Evolutionary conservation across 2,329 filamentous ascomycete species (phyloP), one percentile per base, ranked within the genome.

Genomic region (Exophiala lecanii-corni): DNA sequence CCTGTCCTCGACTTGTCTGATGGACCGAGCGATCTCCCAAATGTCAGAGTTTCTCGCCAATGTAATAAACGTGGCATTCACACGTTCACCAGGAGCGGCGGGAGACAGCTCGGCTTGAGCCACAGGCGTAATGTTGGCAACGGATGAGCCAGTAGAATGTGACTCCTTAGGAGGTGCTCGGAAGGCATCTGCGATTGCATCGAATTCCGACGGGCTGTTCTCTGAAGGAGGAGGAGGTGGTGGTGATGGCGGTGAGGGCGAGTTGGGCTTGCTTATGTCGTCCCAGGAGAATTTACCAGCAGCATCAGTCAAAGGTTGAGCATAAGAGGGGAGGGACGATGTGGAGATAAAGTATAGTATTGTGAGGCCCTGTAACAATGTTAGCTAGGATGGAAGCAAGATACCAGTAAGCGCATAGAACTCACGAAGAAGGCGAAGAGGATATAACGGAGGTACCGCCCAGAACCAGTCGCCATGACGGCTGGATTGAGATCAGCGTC

Each of bases 41-140:
- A 97, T 72, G 62, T 98, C 92, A 43, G 73, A 76, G 70, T 98
- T 98, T 59, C 92, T 84, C 41, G 92, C 92, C 49, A 98, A 78
- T 16, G 89, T 95, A 40, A 98, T 89, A 61, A 98, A 98, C 9
- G 92, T 98, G 38, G 94, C 92, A 67, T 98, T 98, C 76, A 94
- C 87, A 59, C 87, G 85, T 48, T 81, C 79, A 39, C 84, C 84
- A 9, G 78, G 71, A 10, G 77, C 76, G 21, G 74, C 74, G 13
- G 66, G 61, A 15, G 64, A 57, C 15, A 56, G 46, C 25, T 50
- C 41, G 13, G 42, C 39, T 15, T 40, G 36, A 2, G 26, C 13
- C 2, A 40, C 20, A 28, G 49, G 39, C 21, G 34, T 36, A 17
- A 45, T 35, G 17, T 45, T 41, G 13, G 41, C 42, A 9, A 36